phyloP scores from a whole-genome alignment of 2,329 filamentous ascomycete species.

The Domatiomyces globalis region DNA sequence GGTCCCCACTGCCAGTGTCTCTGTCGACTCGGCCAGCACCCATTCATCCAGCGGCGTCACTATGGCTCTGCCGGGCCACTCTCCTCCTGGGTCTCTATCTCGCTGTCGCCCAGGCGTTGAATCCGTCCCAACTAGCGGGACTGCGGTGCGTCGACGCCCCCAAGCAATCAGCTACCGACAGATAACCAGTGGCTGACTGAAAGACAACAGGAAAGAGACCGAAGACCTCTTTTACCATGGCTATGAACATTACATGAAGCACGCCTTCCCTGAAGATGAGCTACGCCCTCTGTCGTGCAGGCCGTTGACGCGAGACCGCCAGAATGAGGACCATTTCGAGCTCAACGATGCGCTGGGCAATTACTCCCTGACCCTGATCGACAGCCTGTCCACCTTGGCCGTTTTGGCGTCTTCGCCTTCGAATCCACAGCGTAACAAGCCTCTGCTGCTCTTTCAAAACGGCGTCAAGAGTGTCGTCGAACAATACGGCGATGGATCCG shows the following conservation, averaged over 20 bases:
- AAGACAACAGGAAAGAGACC: constrained; percentile 28
- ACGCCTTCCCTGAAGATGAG: constrained; percentile 94
- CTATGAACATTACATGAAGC: constrained; percentile 82
- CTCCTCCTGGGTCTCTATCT: not conserved
- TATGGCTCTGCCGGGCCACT: not conserved
- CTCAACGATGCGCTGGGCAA: constrained; percentile 94
- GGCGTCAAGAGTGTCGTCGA: constrained; percentile 62
- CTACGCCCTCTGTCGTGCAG: constrained; percentile 72
- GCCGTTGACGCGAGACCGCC: constrained; percentile 68
- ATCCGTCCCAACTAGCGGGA: not conserved
- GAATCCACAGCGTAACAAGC: constrained; percentile 42
- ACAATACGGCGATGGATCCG: constrained; percentile 73
- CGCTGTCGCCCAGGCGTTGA: not conserved
- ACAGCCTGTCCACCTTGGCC: constrained; percentile 85
- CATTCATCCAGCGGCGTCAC: not conserved
- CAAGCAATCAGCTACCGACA: no score
- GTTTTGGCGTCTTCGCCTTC: constrained; percentile 65
- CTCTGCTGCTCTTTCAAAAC: constrained; percentile 62
- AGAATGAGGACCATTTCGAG: constrained; percentile 66
- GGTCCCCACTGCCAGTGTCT: no score
- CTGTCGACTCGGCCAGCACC: not conserved
- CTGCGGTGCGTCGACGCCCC: not conserved
- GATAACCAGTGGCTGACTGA: not conserved
- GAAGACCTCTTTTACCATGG: constrained; percentile 88
- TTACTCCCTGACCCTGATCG: constrained; percentile 89